phyloP scores from a whole-genome alignment of 257 asterid species.

The Cruciata laevipes region DNA sequence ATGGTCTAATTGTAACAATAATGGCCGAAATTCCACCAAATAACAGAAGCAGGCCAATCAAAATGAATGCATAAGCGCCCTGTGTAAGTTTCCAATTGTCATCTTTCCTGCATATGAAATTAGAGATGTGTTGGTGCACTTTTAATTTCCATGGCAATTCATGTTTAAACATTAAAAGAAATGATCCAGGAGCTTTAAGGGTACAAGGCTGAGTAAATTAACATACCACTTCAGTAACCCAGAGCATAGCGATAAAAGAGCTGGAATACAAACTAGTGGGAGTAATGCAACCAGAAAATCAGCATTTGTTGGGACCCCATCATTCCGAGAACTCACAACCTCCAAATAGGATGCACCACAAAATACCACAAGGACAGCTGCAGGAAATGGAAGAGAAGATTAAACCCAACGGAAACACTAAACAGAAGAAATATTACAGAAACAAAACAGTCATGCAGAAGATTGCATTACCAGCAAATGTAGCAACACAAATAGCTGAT shows the following conservation, averaged over 20 bases:
- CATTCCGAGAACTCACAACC: conserved; percentile 69
- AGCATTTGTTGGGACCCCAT: conserved; percentile 71
- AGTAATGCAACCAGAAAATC: conserved; percentile 96
- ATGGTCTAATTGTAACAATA: conserved; percentile 62
- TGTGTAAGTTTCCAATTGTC: conserved; percentile 89
- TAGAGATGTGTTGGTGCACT: background rate
- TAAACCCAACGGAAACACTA: conserved; percentile 1
- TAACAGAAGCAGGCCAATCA: conserved; percentile 72
- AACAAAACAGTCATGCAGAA: conserved; percentile 13
- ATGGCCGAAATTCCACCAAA: conserved; percentile 87
- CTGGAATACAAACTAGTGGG: conserved; percentile 94
- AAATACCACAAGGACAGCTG: conserved; percentile 85
- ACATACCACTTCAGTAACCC: conserved; percentile 89
- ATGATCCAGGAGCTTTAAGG: conserved; percentile 12
- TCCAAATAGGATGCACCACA: conserved; percentile 81
- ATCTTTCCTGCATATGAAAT: conserved; percentile 74
- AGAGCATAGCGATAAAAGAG: conserved; percentile 65
- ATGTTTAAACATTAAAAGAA: background rate
- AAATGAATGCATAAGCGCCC: conserved; percentile 77
- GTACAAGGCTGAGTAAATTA: conserved; percentile 13
- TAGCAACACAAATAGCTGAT: conserved; percentile 78
- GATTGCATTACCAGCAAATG: conserved; percentile 64
- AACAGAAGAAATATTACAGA: background rate
- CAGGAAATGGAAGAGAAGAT: conserved; percentile 17
- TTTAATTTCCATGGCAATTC: conserved; percentile 7